Conservation (phyloP, 2,329 filamentous ascomycete genomes). For the Drechslerella dactyloides region DNA sequence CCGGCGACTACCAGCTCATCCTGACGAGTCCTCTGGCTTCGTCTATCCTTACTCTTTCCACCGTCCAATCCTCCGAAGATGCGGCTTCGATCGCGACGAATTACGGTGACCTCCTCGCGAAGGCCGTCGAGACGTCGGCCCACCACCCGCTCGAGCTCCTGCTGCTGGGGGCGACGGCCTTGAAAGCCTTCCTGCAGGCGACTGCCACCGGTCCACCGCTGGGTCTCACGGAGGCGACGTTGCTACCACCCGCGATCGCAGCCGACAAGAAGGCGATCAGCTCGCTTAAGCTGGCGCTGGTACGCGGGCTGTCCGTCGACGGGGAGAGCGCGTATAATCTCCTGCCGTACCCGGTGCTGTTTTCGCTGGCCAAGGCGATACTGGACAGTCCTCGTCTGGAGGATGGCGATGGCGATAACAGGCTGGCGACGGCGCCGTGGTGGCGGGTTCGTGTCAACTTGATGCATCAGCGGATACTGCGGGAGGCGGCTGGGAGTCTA, state of each 20-base stretch:
- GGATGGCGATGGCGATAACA: conserved; percentile 54
- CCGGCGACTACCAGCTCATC: conserved; percentile 32
- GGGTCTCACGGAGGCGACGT: conserved; percentile 62
- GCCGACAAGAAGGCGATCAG: conserved; percentile 60
- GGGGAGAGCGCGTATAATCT: conserved; percentile 85
- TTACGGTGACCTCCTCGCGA: conserved; percentile 20
- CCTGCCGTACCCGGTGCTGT: conserved; percentile 81
- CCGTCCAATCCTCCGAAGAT: background rate
- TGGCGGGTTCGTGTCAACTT: conserved; percentile 74
- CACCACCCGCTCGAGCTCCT: conserved; percentile 23
- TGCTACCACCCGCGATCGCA: conserved; percentile 60
- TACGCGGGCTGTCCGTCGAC: conserved; percentile 76
- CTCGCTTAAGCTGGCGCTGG: conserved; percentile 64
- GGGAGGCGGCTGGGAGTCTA: conserved; percentile 67
- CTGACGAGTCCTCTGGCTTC: conserved; percentile 31
- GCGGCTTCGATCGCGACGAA: background rate
- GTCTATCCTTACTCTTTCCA: conserved; percentile 4
- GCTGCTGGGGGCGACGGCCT: conserved; percentile 69
- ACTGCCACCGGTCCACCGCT: conserved; percentile 88
- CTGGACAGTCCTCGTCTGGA: conserved; percentile 62
- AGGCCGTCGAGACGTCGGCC: background rate
- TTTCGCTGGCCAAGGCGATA: conserved; percentile 73
- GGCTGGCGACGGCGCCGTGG: conserved; percentile 63
- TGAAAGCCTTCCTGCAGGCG: conserved; percentile 81
- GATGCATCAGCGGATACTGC: conserved; percentile 72